Percentiles rank a stretch among this genome's conserved stretches.
These are phyloP conservation scores for Butyriboletus loyo DNA, from an alignment of 768 basidiomycete genomes.

Conservation along the genomic window DNA sequence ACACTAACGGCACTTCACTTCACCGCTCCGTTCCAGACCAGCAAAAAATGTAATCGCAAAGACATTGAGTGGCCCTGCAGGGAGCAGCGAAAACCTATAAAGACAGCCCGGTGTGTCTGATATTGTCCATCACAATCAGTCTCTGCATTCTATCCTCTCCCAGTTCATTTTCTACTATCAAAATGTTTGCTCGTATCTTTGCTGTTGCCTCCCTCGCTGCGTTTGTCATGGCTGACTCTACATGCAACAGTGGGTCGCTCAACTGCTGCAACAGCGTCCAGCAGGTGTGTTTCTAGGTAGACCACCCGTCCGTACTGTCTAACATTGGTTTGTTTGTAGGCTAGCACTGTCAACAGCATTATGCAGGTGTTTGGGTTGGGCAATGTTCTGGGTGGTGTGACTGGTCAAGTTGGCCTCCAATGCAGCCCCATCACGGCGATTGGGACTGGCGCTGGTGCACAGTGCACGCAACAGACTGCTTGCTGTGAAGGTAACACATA, in stretches of 20 bases:
- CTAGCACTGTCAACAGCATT: no score
- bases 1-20: slow-evolving; percentile 10
- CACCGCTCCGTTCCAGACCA: slow-evolving; percentile 9
- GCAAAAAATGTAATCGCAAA: background rate
- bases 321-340: background rate
- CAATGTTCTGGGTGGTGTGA: no score
- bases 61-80: background rate
- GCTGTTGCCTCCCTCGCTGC: slow-evolving; percentile 15
- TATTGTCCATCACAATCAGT: background rate
- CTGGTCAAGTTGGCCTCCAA: no score
- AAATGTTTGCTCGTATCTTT: slow-evolving; percentile 18
- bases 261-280: slow-evolving; percentile 15
- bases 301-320: accelerated
- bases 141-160: no score
- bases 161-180: slow-evolving; percentile 1
- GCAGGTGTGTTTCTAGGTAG: background rate
- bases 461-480: no score
- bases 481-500: no score
- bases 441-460: no score
- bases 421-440: no score
- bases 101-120: background rate
- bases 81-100: background rate
- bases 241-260: slow-evolving; percentile 8
- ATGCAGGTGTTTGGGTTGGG: no score
- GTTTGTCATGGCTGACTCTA: no score